These are phyloP conservation scores for Huntiella decipiens DNA, from an alignment of 2,329 filamentous ascomycete genomes.

Conservation along the genomic window DNA sequence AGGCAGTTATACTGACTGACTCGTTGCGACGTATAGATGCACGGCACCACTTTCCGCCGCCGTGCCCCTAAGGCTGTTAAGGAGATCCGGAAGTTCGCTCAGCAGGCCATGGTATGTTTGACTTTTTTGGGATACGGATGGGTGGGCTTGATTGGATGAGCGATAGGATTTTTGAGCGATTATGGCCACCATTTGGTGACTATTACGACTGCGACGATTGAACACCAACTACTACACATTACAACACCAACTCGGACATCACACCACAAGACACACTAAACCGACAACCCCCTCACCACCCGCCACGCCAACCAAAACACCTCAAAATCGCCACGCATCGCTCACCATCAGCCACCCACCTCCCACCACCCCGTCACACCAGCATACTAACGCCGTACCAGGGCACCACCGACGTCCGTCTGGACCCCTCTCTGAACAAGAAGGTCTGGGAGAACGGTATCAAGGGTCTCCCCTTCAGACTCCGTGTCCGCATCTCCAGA, in stretches of 20 bases:
- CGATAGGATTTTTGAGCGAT: background rate
- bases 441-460: conserved; percentile 99
- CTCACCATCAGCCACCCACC: background rate
- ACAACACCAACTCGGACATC: background rate
- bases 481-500: conserved; percentile 95
- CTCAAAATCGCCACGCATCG: background rate
- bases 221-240: background rate
- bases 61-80: conserved; percentile 95
- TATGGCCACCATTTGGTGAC: background rate
- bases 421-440: conserved; percentile 99
- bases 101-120: conserved; percentile 77
- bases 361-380: background rate
- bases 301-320: background rate
- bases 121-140: conserved; percentile 1
- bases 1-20: conserved; percentile 18
- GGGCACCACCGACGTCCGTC: conserved; percentile 91
- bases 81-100: conserved; percentile 94
- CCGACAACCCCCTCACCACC: background rate
- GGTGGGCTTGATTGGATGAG: too few species aligned
- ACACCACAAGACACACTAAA: background rate
- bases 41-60: conserved; percentile 99
- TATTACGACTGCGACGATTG: background rate
- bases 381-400: conserved; percentile 21
- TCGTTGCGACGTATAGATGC: conserved; percentile 41
- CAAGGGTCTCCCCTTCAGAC: conserved; percentile 95